Evolutionary conservation across 2,329 filamentous ascomycete species (phyloP).

Genomic region (Neonectria hederae): DNA sequence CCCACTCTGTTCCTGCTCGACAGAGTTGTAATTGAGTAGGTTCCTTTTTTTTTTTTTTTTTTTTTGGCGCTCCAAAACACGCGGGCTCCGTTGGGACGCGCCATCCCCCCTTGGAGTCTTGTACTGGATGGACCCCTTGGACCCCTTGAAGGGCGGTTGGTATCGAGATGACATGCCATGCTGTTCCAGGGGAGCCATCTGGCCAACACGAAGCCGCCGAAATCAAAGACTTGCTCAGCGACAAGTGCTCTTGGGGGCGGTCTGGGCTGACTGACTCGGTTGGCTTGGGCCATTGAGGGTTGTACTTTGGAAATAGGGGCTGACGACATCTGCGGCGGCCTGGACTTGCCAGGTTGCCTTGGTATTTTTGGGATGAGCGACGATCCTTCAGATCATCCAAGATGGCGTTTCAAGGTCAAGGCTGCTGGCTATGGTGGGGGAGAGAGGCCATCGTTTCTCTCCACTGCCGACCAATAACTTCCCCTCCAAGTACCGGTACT

Average conservation of each 20-base stretch:
- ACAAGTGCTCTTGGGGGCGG: slow-evolving; percentile 16
- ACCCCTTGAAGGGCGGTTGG: slow-evolving; percentile 24
- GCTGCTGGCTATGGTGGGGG: slow-evolving; percentile 31
- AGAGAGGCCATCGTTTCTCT: slow-evolving; percentile 26
- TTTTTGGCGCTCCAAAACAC: slow-evolving; percentile 17
- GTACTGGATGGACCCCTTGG: neutral
- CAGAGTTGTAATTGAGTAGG: slow-evolving; percentile 13
- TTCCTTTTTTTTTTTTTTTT: slow-evolving; percentile 29
- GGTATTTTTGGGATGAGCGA: slow-evolving; percentile 23
- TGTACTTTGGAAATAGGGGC: slow-evolving; percentile 27
- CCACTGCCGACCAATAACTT: slow-evolving; percentile 14
- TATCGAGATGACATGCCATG: slow-evolving; percentile 21
- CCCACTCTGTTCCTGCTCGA: neutral
- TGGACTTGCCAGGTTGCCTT: neutral
- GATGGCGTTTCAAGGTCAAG: slow-evolving; percentile 21
- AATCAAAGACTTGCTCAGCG: slow-evolving; percentile 19
- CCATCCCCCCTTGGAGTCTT: slow-evolving; percentile 20
- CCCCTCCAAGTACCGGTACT: slow-evolving; percentile 30
- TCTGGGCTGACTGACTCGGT: slow-evolving; percentile 12
- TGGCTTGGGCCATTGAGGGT: slow-evolving; percentile 9
- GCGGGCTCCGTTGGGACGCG: slow-evolving; percentile 15
- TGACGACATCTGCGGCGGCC: slow-evolving; percentile 28
- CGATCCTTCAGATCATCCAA: slow-evolving; percentile 34
- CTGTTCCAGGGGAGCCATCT: neutral
- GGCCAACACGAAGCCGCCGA: slow-evolving; percentile 29